Base-by-base conservation (phyloP, 805 yeast species). In the Candida arabinofermentans region DNA sequence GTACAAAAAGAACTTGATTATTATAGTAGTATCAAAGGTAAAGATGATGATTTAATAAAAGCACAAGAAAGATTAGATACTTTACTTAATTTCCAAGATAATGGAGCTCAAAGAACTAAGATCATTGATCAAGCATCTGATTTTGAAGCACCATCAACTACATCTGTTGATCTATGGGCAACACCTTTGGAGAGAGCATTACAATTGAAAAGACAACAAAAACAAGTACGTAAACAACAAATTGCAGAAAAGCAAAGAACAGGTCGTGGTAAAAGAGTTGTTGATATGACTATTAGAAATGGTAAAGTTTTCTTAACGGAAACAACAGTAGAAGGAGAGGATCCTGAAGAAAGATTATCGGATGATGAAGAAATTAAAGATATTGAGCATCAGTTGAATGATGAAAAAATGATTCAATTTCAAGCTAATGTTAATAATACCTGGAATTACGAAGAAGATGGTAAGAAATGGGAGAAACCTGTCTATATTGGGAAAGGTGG, bases 101-200 rank as follows among this genome's bases (percentile, higher is more conserved):
- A 90, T 14, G 86, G 95, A 6, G 86, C 90, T 1, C 95, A 88
- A 59, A 72, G 99, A 59, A 93, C 99, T 0, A 79, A 78, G 51
- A 88, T 93, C 48, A 90, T 95, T 30, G 99, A 93, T 59, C 83
- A 87, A 57, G 96, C 95, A 0, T 79, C 95, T 5, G 99, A 93
- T 59, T 87, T 77, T 58, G 95, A 86, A 37, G 62, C 82, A 41
- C 67, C 74, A 13, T 65, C 71, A 27, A 67, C 68, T 2, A 64
- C 74, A 1, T 34, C 49, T 5, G 72, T 70, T 24, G 83, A 77
- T 50, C 67, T 83, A 47, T 93, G 99, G 98, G 81, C 95, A 0
- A 82, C 96, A 1, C 81, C 83, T 0, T 72, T 82, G 40, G 97
- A 95, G 53, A 77, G 93, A 51, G 97, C 97, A 0, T 67, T 88